Evolutionary conservation across 495 filamentous ascomycete genomes (phyloP), one percentile per base, ranked within the genome.

Genomic region (Sabuloglossum arenarium): DNA sequence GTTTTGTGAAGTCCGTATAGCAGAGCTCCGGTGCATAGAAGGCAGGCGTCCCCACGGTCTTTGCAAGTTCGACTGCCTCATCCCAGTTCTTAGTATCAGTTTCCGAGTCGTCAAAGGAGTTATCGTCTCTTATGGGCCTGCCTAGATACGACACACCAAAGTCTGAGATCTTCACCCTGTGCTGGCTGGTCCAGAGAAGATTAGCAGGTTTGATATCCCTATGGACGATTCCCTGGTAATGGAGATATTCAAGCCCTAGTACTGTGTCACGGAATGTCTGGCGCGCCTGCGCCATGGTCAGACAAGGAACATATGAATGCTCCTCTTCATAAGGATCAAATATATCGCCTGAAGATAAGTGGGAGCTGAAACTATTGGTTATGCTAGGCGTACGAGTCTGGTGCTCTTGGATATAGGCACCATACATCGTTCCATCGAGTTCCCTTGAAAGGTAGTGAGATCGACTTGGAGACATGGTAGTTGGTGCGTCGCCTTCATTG

Each of bases 141-240:
- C 91, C 93, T 46, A 97, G 81, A 66, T 96, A 99, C 0, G 91
- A 97, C 3, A 99, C 91, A 29, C 91, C 91, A 70, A 99, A 99
- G 64, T 99, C 91, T n/a, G 91, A 97, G 50, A 99, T 99, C 72
- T 97, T 99, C 59, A 94, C 85, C 12, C 84, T 79, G 62, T 88
- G 78, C 61, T 88, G 83, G 56, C 74, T 77, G 5, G 88, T 94
- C 70, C 88, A 84, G 8, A 99, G 74, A 5, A 99, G 75, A 66
- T 99, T 99, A n/a, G 90, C 88, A 0, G 91, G 91, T 66, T 99
- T 99, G 70, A 99, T 99, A 65, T 99, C 91, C 30, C 91, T 85
- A 65, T 99, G 91, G 45, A 97, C 88, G 45, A 99, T 90, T 30
- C 88, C 88, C 68, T 97, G 86, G 62, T 87, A 97, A 62, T 99